Conservation (phyloP, 495 filamentous ascomycete species). For the Achaetomiella virescens region DNA sequence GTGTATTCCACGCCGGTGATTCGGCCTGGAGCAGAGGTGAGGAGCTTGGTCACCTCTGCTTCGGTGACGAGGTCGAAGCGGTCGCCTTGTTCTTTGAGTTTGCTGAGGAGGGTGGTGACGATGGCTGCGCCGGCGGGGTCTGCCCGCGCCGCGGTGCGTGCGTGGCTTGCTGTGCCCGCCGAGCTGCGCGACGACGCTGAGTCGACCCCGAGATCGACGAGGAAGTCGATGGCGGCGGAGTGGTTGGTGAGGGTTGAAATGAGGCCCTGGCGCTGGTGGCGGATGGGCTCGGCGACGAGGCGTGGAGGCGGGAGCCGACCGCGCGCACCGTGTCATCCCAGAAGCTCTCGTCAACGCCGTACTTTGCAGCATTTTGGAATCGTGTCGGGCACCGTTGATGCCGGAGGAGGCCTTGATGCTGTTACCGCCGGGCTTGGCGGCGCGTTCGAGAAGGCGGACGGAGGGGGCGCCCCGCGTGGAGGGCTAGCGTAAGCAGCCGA, state of each 20-base stretch:
- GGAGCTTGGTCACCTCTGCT: conserved; percentile 4
- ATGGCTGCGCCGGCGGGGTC: conserved; percentile 51
- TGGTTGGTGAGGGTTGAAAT: conserved; percentile 37
- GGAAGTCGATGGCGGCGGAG: conserved; percentile 47
- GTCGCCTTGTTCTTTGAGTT: conserved; percentile 33
- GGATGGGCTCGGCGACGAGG: conserved; percentile 10
- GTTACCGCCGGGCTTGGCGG: conserved; percentile 53
- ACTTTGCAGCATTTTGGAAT: conserved; percentile 36
- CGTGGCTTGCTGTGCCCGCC: conserved; percentile 48
- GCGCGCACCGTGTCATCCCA: conserved; percentile 49
- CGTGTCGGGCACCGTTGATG: conserved; percentile 54
- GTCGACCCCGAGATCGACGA: conserved; percentile 46
- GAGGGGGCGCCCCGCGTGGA: conserved; percentile 34
- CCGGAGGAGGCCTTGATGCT: conserved; percentile 58
- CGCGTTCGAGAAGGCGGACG: conserved; percentile 49
- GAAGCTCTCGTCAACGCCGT: conserved; percentile 36
- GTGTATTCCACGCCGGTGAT: conserved; percentile 36
- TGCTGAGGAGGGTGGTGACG: conserved; percentile 42
- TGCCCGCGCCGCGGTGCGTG: conserved; percentile 49
- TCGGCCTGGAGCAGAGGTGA: neutral
- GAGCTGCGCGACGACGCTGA: conserved; percentile 48
- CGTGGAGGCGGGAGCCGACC: conserved; percentile 29
- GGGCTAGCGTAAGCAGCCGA: conserved; percentile 44
- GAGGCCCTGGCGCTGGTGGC: conserved; percentile 32
- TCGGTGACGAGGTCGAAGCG: conserved; percentile 39